Percentiles rank a stretch among this genome's conserved stretches.
These are phyloP conservation scores for Lecanicillium sp. DNA, from an alignment of 2,329 filamentous ascomycete species.

Conservation along the genomic window DNA sequence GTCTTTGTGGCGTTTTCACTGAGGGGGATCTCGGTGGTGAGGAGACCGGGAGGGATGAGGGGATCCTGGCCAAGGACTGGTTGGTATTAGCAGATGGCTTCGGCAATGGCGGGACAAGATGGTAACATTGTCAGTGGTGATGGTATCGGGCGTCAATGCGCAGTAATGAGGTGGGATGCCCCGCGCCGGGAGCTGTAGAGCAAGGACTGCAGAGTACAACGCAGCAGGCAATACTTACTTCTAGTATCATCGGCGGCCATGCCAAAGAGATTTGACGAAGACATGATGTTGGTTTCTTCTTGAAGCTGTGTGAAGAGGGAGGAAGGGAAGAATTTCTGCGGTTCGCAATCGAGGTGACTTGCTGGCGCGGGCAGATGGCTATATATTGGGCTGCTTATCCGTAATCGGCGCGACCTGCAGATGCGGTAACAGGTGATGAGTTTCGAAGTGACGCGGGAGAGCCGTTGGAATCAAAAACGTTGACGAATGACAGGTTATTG, in stretches of 20 bases:
- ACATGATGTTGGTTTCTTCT: constrained; percentile 27
- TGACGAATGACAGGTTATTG: too few relatives aligned
- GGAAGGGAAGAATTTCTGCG: too few relatives aligned
- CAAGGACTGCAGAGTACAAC: not conserved
- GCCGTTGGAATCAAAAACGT: too few relatives aligned
- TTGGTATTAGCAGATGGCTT: not conserved
- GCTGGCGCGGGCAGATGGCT: not conserved
- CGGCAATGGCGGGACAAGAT: not conserved
- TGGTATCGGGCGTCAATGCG: not conserved
- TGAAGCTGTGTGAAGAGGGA: not conserved
- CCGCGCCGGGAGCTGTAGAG: not conserved
- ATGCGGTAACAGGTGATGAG: not conserved
- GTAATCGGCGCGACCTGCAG: constrained; percentile 10
- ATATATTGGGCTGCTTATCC: constrained; percentile 7
- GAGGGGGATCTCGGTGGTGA: constrained; percentile 79
- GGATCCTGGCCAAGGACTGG: constrained; percentile 90
- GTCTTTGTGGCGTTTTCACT: constrained; percentile 57
- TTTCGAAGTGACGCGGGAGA: too few relatives aligned
- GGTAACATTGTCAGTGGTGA: not conserved
- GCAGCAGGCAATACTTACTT: constrained; percentile 26
- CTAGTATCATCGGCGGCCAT: constrained; percentile 41
- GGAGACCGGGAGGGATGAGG: constrained; percentile 80
- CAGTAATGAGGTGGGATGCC: not conserved
- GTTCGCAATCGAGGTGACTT: constrained; percentile 1
- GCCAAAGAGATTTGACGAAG: constrained; percentile 35